A percentile compares a stretch with the other conserved stretches of the same genome.
phyloP scores from a whole-genome alignment of 2,329 filamentous ascomycete species.

The Cytospora paraplurivora region DNA sequence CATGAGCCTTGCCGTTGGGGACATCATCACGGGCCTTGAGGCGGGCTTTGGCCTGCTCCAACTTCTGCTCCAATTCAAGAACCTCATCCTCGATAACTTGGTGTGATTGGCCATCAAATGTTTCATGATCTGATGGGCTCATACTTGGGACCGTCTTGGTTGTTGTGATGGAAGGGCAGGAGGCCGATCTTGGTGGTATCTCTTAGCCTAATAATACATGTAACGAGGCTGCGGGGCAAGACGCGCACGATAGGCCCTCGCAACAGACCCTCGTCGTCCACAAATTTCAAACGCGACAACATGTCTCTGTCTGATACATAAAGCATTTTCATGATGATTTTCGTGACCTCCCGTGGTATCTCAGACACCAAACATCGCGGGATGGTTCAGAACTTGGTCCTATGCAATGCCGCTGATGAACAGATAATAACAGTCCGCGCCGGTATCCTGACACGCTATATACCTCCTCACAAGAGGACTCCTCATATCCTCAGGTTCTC shows the following conservation, averaged over 20 bases:
- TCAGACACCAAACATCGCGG: conserved; percentile 28
- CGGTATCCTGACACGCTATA: conserved; percentile 18
- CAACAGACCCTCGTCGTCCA: conserved; percentile 18
- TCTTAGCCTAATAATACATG: conserved; percentile 22
- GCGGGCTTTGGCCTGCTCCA: conserved; percentile 48
- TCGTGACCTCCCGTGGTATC: conserved; percentile 23
- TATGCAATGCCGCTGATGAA: conserved; percentile 25
- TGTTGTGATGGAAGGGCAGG: conserved; percentile 3
- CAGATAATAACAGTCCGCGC: conserved; percentile 19
- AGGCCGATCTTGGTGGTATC: conserved; percentile 6
- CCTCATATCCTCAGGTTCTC: conserved; percentile 51
- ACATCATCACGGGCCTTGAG: conserved; percentile 41
- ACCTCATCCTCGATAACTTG: conserved; percentile 54
- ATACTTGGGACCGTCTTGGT: conserved; percentile 6
- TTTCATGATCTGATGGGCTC: background rate
- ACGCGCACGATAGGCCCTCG: conserved; percentile 16
- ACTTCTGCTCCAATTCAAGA: conserved; percentile 52
- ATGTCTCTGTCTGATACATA: conserved; percentile 8
- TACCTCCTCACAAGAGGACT: conserved; percentile 22
- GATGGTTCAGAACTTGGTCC: conserved; percentile 18
- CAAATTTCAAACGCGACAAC: conserved; percentile 16
- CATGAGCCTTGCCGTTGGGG: conserved; percentile 28
- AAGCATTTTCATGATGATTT: background rate
- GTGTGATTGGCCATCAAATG: conserved; percentile 7
- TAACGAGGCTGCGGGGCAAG: conserved; percentile 26